Percentiles rank a stretch among this genome's conserved stretches.
These are phyloP conservation scores for Phytophthora constricta DNA, from an alignment of 352 stramenopile species.

Conservation along the genomic window DNA sequence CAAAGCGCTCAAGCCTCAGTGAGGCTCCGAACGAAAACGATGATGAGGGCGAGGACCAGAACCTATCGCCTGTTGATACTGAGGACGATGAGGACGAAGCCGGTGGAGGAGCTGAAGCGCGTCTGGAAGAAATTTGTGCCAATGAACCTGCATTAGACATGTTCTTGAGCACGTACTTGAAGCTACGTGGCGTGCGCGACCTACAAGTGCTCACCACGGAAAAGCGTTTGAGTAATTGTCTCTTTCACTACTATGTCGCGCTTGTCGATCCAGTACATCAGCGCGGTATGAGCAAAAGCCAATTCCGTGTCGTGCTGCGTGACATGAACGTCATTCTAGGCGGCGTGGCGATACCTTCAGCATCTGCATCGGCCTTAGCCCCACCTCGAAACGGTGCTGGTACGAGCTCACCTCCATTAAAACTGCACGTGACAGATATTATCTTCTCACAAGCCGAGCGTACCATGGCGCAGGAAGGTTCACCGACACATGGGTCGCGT, in stretches of 20 bases:
- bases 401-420: slow-evolving; percentile 40
- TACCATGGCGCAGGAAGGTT: slow-evolving; percentile 42
- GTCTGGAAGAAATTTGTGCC: slow-evolving; percentile 62
- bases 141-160: slow-evolving; percentile 63
- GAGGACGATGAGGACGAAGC: slow-evolving; percentile 37
- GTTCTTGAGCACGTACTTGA: slow-evolving; percentile 62
- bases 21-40: slow-evolving; percentile 28
- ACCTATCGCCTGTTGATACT: background rate
- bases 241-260: slow-evolving; percentile 74
- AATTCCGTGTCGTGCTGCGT: slow-evolving; percentile 64
- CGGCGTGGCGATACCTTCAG: slow-evolving; percentile 11
- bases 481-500: slow-evolving; percentile 28
- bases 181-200: slow-evolving; percentile 51
- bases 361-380: slow-evolving; percentile 17
- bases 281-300: slow-evolving; percentile 65
- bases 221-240: slow-evolving; percentile 68
- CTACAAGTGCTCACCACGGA: slow-evolving; percentile 61
- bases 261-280: slow-evolving; percentile 54
- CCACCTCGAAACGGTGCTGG: slow-evolving; percentile 18
- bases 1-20: slow-evolving; percentile 14
- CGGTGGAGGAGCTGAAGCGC: slow-evolving; percentile 24
- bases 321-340: slow-evolving; percentile 55
- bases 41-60: slow-evolving; percentile 3
- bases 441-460: slow-evolving; percentile 64
- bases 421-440: slow-evolving; percentile 67